Base-by-base conservation (phyloP, 768 basidiomycete genomes). In the Pleurotus salmoneostramineus region DNA sequence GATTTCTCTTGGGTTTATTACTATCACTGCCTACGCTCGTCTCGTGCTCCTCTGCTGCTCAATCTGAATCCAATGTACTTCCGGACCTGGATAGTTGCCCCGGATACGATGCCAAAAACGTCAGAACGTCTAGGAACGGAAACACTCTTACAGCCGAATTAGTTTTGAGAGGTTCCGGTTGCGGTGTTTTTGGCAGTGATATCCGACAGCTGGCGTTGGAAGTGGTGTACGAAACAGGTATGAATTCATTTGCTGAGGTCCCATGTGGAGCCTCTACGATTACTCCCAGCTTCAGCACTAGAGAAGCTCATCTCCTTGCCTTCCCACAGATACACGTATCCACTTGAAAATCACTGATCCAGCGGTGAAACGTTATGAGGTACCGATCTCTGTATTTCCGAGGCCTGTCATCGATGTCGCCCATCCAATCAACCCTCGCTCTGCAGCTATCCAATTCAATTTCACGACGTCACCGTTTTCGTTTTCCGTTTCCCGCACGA, bases 281-380 rank as follows among this genome's bases (percentile, higher is more conserved):
- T 27, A 27, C 21, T 27, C 21, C 21, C 21, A 27, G 21, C 21
- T 27, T 27, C 21, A 27, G 21, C 21, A 27, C 21, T 27, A 36
- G 8, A 36, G 35, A 14, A 6, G 7, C 50, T 21, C n/a, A 50
- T 15, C 11, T 47, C 57, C 54, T 31, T 32, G 7, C 3, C 11
- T 31, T 32, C 10, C 3, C 11, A 17, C 60, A 85, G 83, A 66
- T 4, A 75, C 77, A 32, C 82, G 87, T 21, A 81, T 88, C 17
- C 86, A 87, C 59, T 67, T 88, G 59, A 87, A 87, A 66, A 83
- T 88, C 52, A 77, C 75, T 0, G 85, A 88, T 61, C 65, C 82
- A 0, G 63, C 75, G 0, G 65, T 67, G 5, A 47, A 67, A 2
- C 83, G 86, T 21, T 89, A 83, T 61, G 85, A 88, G 65, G 83